Evolutionary conservation across 2,329 filamentous ascomycete species (phyloP), one percentile per base, ranked within the genome.

Genomic region (Ophiobolus disseminans): DNA sequence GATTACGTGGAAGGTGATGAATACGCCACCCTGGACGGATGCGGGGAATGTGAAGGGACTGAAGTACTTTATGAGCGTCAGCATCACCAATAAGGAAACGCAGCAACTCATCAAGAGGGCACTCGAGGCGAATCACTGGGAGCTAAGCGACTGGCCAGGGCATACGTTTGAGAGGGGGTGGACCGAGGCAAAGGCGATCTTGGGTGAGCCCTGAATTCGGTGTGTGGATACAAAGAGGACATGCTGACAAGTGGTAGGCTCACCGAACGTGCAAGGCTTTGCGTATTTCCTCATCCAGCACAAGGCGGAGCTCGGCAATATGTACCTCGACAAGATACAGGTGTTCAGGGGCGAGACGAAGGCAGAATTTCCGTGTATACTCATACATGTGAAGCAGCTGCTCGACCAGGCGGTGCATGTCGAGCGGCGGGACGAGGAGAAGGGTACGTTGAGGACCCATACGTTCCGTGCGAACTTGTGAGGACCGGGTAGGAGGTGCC

Each of bases 271-370:
- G 1, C 53, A 50, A 39, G 57, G 57, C 14, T 61, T 57, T 20
- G 60, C 50, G 2, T 61, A 61, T 31, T 50, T 63, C 17, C 44
- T 65, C 2, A 40, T 60, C 3, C 50, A 58, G 39, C 60, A 63
- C 22, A 65, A 62, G 34, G 45, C 50, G 4, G 32, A 53, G 14
- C 26, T 61, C 9, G 55, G 50, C 6, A 53, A 57, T 34, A 57
- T 58, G 45, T 60, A 48, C 30, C 53, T 65, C 28, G 40, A 48
- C 31, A 52, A 52, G 21, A 36, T 60, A 9, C 53, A 55, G 16
- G 49, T 61, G 2, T 61, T 64, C 36, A 20, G 35, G 10, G 49
- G 45, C 2, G 47, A 57, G 16, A 53, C 38, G 3, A 11, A 31
- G 13, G 35, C 49, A 13, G 28, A 42, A 32, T 46, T 43, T 11